Evolutionary conservation across 768 basidiomycete genomes (phyloP).

Genomic region (Boletus fagicola): DNA sequence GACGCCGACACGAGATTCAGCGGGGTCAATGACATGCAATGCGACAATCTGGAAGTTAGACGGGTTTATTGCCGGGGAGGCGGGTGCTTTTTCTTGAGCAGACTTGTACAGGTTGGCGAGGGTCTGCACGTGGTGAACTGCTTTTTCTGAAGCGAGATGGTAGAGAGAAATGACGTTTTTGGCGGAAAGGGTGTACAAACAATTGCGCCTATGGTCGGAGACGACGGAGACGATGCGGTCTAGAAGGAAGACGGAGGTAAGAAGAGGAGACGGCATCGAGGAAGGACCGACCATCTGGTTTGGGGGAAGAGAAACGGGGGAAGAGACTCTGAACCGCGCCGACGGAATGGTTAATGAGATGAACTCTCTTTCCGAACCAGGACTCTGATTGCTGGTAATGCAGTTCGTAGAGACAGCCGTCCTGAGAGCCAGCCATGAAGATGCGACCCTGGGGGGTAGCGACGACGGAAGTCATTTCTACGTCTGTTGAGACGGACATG

Average conservation of each 20-base stretch:
- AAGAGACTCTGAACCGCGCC: constrained; percentile 76
- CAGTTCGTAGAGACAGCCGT: constrained; percentile 88
- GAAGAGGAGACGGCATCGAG: background rate
- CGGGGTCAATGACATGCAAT: constrained; percentile 64
- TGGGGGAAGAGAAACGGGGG: constrained; percentile 66
- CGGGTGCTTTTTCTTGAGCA: constrained; percentile 79
- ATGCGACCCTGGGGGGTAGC: constrained; percentile 83
- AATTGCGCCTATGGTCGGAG: constrained; percentile 65
- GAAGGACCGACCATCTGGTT: constrained; percentile 57
- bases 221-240: constrained; percentile 71
- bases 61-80: constrained; percentile 67
- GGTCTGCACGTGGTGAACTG: constrained; percentile 69
- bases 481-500: constrained; percentile 70
- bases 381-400: constrained; percentile 88
- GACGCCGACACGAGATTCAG: constrained; percentile 65
- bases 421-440: constrained; percentile 84
- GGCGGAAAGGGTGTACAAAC: constrained; percentile 74
- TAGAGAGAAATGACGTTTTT: constrained; percentile 67
- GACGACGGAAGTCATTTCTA: constrained; percentile 82
- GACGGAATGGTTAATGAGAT: constrained; percentile 84
- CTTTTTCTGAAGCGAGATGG: constrained; percentile 58
- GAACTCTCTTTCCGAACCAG: constrained; percentile 87
- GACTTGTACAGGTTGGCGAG: constrained; percentile 71
- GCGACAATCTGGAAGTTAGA: constrained; percentile 68
- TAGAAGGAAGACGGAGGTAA: constrained; percentile 30